phyloP scores from a whole-genome alignment of 805 yeast genomes.

The Candida silvicultrix region DNA sequence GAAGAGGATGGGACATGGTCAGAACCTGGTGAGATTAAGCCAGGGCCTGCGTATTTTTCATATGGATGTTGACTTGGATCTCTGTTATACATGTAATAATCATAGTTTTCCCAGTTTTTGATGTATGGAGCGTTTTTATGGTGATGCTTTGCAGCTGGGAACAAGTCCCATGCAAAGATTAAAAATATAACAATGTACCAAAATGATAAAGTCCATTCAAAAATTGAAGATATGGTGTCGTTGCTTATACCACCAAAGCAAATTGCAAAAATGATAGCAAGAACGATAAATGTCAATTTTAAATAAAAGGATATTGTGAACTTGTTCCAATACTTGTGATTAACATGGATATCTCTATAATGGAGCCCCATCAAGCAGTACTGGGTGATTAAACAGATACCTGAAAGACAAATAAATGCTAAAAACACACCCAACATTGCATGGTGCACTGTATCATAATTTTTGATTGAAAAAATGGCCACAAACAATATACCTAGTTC shows the following conservation, averaged over 20 bases:
- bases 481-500: conserved; percentile 71
- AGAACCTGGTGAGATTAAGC: background rate
- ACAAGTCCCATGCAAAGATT: conserved; percentile 62
- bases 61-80: background rate
- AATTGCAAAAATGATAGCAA: conserved; percentile 63
- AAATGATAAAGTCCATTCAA: conserved; percentile 87
- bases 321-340: conserved; percentile 30
- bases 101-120: conserved; percentile 17
- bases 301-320: conserved; percentile 42
- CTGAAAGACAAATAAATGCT: conserved; percentile 51
- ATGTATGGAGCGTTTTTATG: conserved; percentile 19
- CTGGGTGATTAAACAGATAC: conserved; percentile 37
- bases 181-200: conserved; percentile 71
- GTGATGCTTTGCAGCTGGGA: conserved; percentile 45
- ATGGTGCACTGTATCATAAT: conserved; percentile 48
- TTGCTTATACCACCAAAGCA: conserved; percentile 49
- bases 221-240: conserved; percentile 27
- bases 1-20: background rate
- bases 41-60: background rate
- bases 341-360: conserved; percentile 31
- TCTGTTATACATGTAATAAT: conserved; percentile 18
- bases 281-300: conserved; percentile 59
- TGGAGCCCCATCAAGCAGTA: conserved; percentile 40
- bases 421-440: conserved; percentile 73
- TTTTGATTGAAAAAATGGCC: conserved; percentile 62